A percentile compares a stretch with the other conserved stretches of the same genome.
phyloP scores from a whole-genome alignment of 805 yeast genomes.

The Candida tibetensis region DNA sequence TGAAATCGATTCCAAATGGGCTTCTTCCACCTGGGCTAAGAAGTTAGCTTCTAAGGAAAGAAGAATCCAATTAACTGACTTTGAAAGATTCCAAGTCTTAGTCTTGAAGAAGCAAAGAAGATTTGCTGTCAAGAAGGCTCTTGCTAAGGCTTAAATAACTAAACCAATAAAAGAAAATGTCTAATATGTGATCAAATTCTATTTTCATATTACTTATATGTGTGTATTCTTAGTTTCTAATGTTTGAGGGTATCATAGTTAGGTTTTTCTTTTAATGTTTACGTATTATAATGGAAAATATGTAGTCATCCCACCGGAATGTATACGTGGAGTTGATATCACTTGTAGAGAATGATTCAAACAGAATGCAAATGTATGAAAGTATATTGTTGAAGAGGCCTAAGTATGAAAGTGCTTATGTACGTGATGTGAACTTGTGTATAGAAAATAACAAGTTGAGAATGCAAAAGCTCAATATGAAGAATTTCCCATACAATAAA shows the following conservation, averaged over 20 bases:
- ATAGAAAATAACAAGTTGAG: too few relatives aligned
- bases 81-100: constrained; percentile 99
- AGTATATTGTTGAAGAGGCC: too few relatives aligned
- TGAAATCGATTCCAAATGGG: constrained; percentile 87
- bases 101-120: constrained; percentile 97
- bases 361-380: too few relatives aligned
- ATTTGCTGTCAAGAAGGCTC: constrained; percentile 91
- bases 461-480: too few relatives aligned
- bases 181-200: constrained; percentile 9
- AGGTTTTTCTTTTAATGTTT: constrained; percentile 27
- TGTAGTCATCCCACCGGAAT: too few relatives aligned
- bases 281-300: constrained; percentile 17
- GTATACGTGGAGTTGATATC: too few relatives aligned
- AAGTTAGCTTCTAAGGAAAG: constrained; percentile 93
- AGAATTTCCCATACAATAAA: too few relatives aligned
- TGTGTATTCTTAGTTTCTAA: constrained; percentile 29
- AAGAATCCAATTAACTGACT: constrained; percentile 91
- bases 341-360: too few relatives aligned
- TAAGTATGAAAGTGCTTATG: too few relatives aligned
- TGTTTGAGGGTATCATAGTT: constrained; percentile 25
- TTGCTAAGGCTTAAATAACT: constrained; percentile 80
- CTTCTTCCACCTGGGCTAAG: constrained; percentile 94
- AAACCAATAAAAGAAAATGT: not conserved
- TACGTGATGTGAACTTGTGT: too few relatives aligned
- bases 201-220: constrained; percentile 13